Evolutionary conservation across 345 rosid genomes (phyloP), one percentile per base, ranked within the genome.

Genomic region (Gossypium mustelinum): DNA sequence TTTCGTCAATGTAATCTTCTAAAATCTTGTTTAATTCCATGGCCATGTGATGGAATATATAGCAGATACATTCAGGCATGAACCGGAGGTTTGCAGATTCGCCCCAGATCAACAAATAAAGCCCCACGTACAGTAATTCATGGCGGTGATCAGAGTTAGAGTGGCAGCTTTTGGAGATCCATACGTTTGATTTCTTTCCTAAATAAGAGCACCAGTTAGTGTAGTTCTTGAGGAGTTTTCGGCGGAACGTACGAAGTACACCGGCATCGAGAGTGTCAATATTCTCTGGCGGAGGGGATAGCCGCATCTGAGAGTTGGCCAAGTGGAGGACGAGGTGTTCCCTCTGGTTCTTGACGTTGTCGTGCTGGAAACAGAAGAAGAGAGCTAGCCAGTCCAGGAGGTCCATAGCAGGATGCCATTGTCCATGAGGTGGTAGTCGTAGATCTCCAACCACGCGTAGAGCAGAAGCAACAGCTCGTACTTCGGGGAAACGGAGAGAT

Each of bases 251-350:
- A 25, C 97, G 88, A 24, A 94, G 87, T 29, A 94, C 97, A 11
- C 72, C 4, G 50, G 87, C 72, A 47, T 94, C 97, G 27, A 94
- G 98, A 44, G 91, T 75, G 57, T 94, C 97, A 73, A 92, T 89
- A 74, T 91, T 88, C 52, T 92, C 97, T 24, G 97, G 97, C 17
- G 95, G 98, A 3, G 97, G 97, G 9, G 94, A 66, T 45, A 92
- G 94, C 16, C 98, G 97, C 98, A 94, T 92, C 89, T 92, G 98
- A 20, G 97, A 94, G 77, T 94, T 94, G 9, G 98, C 92, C 39
- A 94, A 89, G 77, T 92, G 98, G 60, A 92, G 97, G 64, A 94
- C 97, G 20, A 94, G 73, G 69, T 94, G 97, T 82, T 94, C 98
- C 27, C 98, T 79, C 85, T 94, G 97, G 83, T 94, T 94, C 44